Evolutionary conservation across 805 yeast species (phyloP).

Genomic region (Naumovozyma baii): DNA sequence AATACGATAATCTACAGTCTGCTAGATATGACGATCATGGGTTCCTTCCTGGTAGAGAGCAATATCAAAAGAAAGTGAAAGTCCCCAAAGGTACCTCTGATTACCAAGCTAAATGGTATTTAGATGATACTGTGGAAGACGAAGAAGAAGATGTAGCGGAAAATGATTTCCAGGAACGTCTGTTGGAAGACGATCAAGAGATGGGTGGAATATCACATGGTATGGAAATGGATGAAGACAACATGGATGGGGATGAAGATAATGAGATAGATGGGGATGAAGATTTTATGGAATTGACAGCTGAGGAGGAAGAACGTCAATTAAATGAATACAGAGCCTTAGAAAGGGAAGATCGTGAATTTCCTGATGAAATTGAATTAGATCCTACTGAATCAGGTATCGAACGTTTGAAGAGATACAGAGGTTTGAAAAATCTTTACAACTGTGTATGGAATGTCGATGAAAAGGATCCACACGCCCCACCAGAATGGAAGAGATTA

Average conservation of each 20-base stretch:
- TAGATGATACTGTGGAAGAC: conserved; percentile 43
- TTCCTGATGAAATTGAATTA: conserved; percentile 91
- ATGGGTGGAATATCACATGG: conserved; percentile 26
- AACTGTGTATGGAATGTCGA: conserved; percentile 81
- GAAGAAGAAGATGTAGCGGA: conserved; percentile 25
- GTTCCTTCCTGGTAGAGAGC: conserved; percentile 30
- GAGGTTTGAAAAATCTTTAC: conserved; percentile 79
- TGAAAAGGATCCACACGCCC: conserved; percentile 67
- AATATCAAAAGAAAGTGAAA: conserved; percentile 29
- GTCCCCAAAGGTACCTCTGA: conserved; percentile 73
- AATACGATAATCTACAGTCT: conserved; percentile 23
- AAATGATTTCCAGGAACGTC: conserved; percentile 28
- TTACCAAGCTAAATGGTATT: conserved; percentile 70
- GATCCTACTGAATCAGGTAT: conserved; percentile 66
- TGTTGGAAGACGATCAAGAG: conserved; percentile 27
- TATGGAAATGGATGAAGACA: conserved; percentile 23
- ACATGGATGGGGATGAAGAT: conserved; percentile 29
- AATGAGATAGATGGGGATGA: conserved; percentile 44
- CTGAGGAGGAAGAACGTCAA: conserved; percentile 79
- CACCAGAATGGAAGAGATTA: conserved; percentile 68
- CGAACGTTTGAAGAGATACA: conserved; percentile 64
- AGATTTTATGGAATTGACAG: conserved; percentile 59
- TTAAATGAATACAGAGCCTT: conserved; percentile 53
- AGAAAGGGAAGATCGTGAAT: conserved; percentile 78
- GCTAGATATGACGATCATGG: conserved; percentile 36